phyloP scores from a whole-genome alignment of 2,329 filamentous ascomycete species.

The Claviceps pazoutovae region DNA sequence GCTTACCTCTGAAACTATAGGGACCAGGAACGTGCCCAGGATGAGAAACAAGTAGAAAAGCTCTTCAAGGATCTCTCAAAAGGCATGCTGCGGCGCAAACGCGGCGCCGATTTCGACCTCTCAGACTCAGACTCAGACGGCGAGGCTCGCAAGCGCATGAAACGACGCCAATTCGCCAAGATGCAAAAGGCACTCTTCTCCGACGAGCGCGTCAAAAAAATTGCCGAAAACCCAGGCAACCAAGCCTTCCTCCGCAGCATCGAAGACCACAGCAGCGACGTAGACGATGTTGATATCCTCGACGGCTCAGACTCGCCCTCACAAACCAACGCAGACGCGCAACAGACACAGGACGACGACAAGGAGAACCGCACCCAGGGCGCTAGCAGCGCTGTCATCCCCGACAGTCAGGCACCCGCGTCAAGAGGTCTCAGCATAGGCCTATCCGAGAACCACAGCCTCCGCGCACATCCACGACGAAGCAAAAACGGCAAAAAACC shows the following conservation, averaged over 20 bases:
- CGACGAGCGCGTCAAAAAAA: constrained; percentile 81
- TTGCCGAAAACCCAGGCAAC: constrained; percentile 79
- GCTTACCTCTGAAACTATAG: constrained; percentile 25
- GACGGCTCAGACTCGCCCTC: constrained; percentile 26
- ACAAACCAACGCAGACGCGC: constrained; percentile 19
- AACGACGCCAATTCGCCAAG: constrained; percentile 76
- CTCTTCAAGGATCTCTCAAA: constrained; percentile 87
- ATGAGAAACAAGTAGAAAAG: constrained; percentile 81
- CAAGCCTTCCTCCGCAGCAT: constrained; percentile 82
- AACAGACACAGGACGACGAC: constrained; percentile 15
- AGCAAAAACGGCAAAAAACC: constrained; percentile 52
- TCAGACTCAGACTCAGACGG: constrained; percentile 85
- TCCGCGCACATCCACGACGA: constrained; percentile 44
- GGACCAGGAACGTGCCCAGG: constrained; percentile 62
- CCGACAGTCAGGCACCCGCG: constrained; percentile 37
- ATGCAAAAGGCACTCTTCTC: constrained; percentile 81
- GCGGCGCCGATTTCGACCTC: constrained; percentile 67
- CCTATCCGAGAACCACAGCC: constrained; percentile 29
- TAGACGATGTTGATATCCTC: constrained; percentile 59
- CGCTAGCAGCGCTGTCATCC: constrained; percentile 24
- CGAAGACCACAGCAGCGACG: constrained; percentile 64
- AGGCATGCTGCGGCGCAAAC: constrained; percentile 72
- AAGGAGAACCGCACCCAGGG: constrained; percentile 10
- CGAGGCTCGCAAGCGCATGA: constrained; percentile 63
- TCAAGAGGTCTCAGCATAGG: constrained; percentile 20